Evolutionary conservation across 306 rosid species (phyloP).

Genomic region (Sesbania bispinosa): DNA sequence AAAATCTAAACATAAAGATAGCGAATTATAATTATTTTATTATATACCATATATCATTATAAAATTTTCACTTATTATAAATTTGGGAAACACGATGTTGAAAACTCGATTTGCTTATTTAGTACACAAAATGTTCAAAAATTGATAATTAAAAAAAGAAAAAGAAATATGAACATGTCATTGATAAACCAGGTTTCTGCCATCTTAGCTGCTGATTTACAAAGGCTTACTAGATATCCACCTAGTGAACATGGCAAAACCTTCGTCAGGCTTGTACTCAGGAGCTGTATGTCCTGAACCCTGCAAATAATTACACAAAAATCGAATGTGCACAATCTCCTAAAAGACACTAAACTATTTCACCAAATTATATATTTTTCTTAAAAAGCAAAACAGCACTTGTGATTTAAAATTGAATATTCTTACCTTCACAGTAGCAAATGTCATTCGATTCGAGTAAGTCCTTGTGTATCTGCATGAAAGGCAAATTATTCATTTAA

Average conservation of each 20-base stretch:
- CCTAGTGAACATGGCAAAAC: slow-evolving; percentile 19
- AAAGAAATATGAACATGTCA: no score
- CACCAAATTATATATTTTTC: neutral
- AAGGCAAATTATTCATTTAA: neutral
- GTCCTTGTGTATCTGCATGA: slow-evolving; percentile 15
- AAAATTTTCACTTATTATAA: no score
- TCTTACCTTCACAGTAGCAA: slow-evolving; percentile 41
- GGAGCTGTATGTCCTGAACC: slow-evolving; percentile 21
- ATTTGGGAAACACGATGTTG: no score
- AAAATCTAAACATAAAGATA: no score
- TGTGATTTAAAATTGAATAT: neutral
- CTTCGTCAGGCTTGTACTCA: slow-evolving; percentile 9
- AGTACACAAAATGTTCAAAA: no score
- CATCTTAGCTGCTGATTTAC: neutral
- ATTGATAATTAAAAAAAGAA: no score
- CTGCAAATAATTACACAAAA: neutral
- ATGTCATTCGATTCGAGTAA: slow-evolving; percentile 37
- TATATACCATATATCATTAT: no score
- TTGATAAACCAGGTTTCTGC: neutral
- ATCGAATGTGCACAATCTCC: neutral
- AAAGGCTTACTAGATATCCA: slow-evolving; percentile 11
- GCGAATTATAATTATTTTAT: no score
- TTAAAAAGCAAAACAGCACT: neutral
- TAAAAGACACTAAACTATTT: neutral
- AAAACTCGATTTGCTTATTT: no score